Evolutionary conservation across 139 green algal genomes (phyloP).

Genomic region (Tetraselmis striata): DNA sequence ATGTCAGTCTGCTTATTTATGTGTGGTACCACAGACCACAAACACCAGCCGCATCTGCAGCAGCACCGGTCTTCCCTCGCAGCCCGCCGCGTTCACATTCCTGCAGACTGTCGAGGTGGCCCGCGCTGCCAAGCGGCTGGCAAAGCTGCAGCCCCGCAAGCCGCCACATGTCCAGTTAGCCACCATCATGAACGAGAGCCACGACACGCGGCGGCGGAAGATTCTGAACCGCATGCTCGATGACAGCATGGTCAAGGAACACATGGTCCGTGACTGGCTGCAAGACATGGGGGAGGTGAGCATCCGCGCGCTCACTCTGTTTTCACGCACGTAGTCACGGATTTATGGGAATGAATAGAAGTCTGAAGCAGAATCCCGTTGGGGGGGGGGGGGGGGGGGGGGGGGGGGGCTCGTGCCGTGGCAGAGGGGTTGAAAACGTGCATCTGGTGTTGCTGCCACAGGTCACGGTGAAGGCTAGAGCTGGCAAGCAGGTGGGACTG

Average conservation of each 20-base stretch:
- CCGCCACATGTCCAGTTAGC: background rate
- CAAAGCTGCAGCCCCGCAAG: background rate
- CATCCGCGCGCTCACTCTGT: no score
- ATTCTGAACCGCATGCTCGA: background rate
- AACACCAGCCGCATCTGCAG: no score
- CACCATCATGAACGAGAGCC: background rate
- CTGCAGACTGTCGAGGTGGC: background rate
- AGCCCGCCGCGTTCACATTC: background rate
- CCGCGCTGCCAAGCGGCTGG: background rate
- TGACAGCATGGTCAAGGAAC: background rate
- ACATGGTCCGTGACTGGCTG: background rate
- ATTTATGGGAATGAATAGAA: no score
- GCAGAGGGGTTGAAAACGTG: no score
- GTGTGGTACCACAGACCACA: no score
- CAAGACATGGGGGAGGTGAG: background rate
- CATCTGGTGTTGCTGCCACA: no score
- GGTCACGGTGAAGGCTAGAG: background rate
- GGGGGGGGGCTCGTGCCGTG: no score
- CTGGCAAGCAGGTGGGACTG: background rate
- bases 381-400: no score
- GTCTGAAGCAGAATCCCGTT: no score
- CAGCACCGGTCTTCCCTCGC: background rate
- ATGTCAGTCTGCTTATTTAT: no score
- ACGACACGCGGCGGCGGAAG: background rate
- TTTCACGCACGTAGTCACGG: no score